Percentiles rank a stretch among this genome's conserved stretches.
Evolutionary conservation across 106 monocot species (phyloP).

Genomic region (Dactylorhiza incarnata): DNA sequence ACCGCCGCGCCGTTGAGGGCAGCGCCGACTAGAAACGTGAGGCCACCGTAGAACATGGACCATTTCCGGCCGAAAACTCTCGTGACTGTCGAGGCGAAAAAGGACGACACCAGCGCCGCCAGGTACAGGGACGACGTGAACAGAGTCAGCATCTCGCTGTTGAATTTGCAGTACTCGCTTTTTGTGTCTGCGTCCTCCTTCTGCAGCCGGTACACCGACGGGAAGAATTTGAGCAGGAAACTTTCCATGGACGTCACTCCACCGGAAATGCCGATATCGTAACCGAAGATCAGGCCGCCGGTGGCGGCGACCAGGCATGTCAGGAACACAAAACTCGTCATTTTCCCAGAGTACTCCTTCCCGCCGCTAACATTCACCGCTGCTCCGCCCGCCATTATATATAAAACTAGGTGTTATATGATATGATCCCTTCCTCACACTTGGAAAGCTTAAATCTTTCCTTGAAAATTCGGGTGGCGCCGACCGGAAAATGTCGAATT

Average conservation of each 20-base stretch:
- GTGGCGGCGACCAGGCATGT: conserved; percentile 6
- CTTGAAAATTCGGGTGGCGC: too few species aligned
- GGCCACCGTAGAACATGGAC: not conserved
- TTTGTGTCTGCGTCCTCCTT: not conserved
- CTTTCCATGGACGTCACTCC: not conserved
- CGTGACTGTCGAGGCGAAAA: not conserved
- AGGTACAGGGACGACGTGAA: conserved; percentile 5
- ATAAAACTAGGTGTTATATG: too few species aligned
- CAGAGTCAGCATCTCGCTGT: not conserved
- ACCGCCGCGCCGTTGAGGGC: not conserved
- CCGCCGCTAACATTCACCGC: not conserved
- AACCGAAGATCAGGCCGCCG: conserved; percentile 12
- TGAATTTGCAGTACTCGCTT: conserved; percentile 3
- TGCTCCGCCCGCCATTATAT: not conserved
- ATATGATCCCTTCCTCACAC: too few species aligned
- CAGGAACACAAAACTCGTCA: conserved; percentile 1
- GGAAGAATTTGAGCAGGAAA: conserved; percentile 3
- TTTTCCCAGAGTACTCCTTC: conserved; percentile 2
- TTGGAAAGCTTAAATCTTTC: too few species aligned
- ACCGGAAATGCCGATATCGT: not conserved
- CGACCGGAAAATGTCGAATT: too few species aligned
- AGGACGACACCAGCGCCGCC: not conserved
- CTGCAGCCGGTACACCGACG: not conserved
- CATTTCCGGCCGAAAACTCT: not conserved
- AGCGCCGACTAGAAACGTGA: conserved; percentile 1